Evolutionary conservation across 1,284 basidiomycete species (phyloP).

Genomic region (Pyrrhoderma lamaoense): DNA sequence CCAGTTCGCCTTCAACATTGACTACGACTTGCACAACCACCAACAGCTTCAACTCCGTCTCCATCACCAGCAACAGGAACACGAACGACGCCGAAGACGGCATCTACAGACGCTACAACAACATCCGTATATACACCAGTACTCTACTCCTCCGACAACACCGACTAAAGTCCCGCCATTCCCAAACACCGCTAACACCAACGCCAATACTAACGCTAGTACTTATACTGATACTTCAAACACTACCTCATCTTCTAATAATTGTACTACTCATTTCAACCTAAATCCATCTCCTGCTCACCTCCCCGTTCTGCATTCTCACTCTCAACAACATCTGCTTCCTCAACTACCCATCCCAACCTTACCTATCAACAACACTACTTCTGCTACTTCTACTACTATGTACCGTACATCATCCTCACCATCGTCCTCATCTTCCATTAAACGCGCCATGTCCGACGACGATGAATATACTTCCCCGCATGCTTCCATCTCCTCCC

Average conservation of each 20-base stretch:
- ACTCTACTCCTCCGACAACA: not conserved
- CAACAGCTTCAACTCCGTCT: slow-evolving; percentile 1
- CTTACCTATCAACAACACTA: too few species aligned
- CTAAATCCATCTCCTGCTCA: too few species aligned
- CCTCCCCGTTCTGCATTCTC: too few species aligned
- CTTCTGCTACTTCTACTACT: too few species aligned
- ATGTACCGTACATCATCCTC: too few species aligned
- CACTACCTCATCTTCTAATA: too few species aligned
- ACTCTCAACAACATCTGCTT: too few species aligned
- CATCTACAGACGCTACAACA: not conserved
- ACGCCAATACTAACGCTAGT: too few species aligned
- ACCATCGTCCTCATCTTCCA: not conserved
- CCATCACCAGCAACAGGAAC: slow-evolving; percentile 1
- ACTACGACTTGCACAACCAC: not conserved
- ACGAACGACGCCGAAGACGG: not conserved
- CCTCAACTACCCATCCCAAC: too few species aligned
- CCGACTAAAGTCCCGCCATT: not conserved
- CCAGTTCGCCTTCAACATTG: not conserved
- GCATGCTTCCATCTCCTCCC: not conserved
- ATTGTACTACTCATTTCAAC: too few species aligned
- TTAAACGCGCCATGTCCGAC: slow-evolving; percentile 1
- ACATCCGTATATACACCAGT: slow-evolving; percentile 1
- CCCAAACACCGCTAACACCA: too few species aligned
- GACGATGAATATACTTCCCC: not conserved
- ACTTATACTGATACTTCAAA: too few species aligned